Evolutionary conservation across 352 stramenopile species (phyloP), one percentile per base, ranked within the genome.

Genomic region (Phytophthora idaei): DNA sequence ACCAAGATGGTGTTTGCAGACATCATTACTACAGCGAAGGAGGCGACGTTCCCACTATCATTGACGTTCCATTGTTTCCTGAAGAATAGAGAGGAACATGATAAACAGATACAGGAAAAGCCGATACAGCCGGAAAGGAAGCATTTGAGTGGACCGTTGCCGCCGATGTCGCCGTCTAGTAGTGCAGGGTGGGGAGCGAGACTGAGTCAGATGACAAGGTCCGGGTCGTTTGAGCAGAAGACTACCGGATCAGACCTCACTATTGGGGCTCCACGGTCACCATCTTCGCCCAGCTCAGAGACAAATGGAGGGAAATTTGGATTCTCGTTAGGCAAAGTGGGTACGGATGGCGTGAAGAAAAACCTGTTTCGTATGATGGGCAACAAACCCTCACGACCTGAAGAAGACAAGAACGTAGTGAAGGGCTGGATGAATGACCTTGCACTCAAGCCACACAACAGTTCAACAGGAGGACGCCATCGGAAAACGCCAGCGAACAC

Each of bases 321-420:
- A 0, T 77, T 90, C 27, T 79, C 78, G 17, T 54, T 89, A 9
- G 81, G 88, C 12, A 89, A 89, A 44, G 81, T 90, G 32, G 75
- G 77, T 4, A 81, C 79, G 1, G 85, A 93, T 12, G 80, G 80
- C 12, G 73, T 94, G 41, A 71, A 71, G 49, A 91, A 92, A 75
- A 94, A 80, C 55, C 48, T 94, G 41, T 78, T 94, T 41, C 83
- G 83, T 7, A 90, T 90, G 45, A 94, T 92, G 49, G 81, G 82
- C 0, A 81, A 71, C 36, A 87, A 84, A 36, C 53, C 58, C 15
- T 64, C 63, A 8, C 71, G 77, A 3, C 81, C 81, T 0, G 81
- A 93, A 31, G 78, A 93, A 64, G 85, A 92, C 34, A 70, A 61
- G 8, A 81, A 80, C 6, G 80, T 81, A 1, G 85, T 93, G 9